Conservation (phyloP, 2,329 filamentous ascomycete genomes). For the Penicillium psychrosexuale region DNA sequence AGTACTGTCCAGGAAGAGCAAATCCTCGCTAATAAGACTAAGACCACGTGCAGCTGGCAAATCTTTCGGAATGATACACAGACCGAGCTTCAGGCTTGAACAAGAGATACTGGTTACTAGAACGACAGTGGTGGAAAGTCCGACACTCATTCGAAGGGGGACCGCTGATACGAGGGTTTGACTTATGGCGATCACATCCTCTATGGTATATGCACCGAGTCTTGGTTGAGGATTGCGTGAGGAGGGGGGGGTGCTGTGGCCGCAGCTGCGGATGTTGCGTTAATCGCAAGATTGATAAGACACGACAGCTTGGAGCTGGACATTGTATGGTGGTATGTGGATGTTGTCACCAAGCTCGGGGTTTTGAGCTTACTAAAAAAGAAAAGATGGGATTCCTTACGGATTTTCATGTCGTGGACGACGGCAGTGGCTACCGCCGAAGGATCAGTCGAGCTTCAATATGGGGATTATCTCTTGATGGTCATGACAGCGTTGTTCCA, state of each 20-base stretch:
- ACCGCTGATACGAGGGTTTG: not conserved
- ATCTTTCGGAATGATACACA: not conserved
- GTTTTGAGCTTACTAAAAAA: not conserved
- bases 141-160: not conserved
- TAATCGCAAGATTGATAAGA: not conserved
- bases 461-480: not conserved
- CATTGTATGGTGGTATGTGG: conserved; percentile 5
- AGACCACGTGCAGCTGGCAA: not conserved
- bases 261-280: conserved; percentile 3
- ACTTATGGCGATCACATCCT: conserved; percentile 10
- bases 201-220: conserved; percentile 10
- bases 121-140: not conserved
- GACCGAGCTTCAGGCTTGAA: not conserved
- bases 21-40: not conserved
- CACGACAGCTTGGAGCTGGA: conserved; percentile 1
- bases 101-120: not conserved
- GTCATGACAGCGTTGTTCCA: not conserved
- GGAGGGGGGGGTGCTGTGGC: conserved; percentile 1
- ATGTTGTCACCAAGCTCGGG: conserved; percentile 1
- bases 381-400: not conserved
- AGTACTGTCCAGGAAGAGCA: not conserved
- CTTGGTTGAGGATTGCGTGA: conserved; percentile 2
- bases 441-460: not conserved
- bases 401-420: not conserved
- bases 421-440: not conserved